A percentile compares a stretch with the other conserved stretches of the same genome.
Evolutionary conservation across 2,329 filamentous ascomycete genomes (phyloP).

Genomic region (Nemania sp.): DNA sequence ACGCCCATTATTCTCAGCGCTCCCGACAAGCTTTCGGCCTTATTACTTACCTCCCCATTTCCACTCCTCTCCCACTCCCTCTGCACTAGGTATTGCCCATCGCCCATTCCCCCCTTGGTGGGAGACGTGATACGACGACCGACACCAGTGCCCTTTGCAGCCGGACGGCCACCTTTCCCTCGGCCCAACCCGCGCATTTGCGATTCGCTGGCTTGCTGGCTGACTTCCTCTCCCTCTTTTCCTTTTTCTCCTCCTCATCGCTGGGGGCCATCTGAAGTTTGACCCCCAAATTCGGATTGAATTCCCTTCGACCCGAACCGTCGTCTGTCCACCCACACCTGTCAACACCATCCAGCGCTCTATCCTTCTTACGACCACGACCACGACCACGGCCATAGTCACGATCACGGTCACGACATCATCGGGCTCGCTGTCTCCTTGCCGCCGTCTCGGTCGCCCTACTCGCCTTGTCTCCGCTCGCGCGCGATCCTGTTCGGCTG

Average conservation of each 20-base stretch:
- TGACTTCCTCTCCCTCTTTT: constrained; percentile 9
- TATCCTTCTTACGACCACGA: neutral
- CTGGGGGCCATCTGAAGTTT: constrained; percentile 7
- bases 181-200: constrained; percentile 12
- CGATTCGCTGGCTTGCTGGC: neutral
- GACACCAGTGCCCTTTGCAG: constrained; percentile 8
- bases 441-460: neutral
- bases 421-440: neutral
- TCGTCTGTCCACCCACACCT: constrained; percentile 2
- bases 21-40: constrained; percentile 24
- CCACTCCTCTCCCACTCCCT: neutral
- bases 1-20: constrained; percentile 7
- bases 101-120: constrained; percentile 17
- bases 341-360: constrained; percentile 1
- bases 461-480: constrained; percentile 3
- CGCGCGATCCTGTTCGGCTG: neutral
- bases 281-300: constrained; percentile 22
- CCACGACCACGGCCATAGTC: no score
- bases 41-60: constrained; percentile 24
- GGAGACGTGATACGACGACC: constrained; percentile 21
- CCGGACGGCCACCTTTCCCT: constrained; percentile 13
- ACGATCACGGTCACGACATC: no score
- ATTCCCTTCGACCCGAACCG: constrained; percentile 1
- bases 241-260: constrained; percentile 11
- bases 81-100: neutral